These are phyloP conservation scores for Pythium aristosporum DNA, from an alignment of 352 stramenopile genomes.

Conservation along the genomic window DNA sequence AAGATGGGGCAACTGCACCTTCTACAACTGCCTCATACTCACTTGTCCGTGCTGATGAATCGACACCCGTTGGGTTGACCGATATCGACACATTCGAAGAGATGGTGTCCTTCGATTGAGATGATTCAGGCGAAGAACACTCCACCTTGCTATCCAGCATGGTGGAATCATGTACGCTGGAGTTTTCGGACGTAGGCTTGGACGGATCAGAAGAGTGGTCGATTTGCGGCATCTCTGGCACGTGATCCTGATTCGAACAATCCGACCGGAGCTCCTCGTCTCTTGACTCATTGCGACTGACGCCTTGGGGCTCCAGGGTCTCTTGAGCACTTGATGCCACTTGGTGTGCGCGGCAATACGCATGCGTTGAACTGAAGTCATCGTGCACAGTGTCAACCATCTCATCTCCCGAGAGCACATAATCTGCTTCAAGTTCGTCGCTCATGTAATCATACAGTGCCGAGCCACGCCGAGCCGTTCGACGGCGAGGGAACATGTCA, in stretches of 20 bases:
- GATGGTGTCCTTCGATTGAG: neutral
- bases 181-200: neutral
- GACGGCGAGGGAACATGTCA: conserved; percentile 6
- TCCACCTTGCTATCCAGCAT: neutral
- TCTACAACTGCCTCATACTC: neutral
- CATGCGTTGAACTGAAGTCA: neutral
- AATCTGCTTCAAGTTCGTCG: conserved; percentile 7
- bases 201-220: neutral
- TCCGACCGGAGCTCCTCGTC: neutral
- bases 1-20: neutral
- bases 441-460: conserved; percentile 10
- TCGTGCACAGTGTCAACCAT: neutral
- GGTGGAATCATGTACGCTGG: neutral
- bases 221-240: neutral
- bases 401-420: conserved; percentile 12
- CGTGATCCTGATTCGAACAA: neutral
- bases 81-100: neutral
- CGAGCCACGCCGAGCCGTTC: neutral
- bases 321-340: neutral
- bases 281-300: neutral
- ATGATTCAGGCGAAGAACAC: neutral
- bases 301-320: neutral
- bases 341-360: neutral
- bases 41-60: neutral
- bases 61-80: neutral